phyloP scores from a whole-genome alignment of 2,329 filamentous ascomycete species.

The Bisporella sp. region DNA sequence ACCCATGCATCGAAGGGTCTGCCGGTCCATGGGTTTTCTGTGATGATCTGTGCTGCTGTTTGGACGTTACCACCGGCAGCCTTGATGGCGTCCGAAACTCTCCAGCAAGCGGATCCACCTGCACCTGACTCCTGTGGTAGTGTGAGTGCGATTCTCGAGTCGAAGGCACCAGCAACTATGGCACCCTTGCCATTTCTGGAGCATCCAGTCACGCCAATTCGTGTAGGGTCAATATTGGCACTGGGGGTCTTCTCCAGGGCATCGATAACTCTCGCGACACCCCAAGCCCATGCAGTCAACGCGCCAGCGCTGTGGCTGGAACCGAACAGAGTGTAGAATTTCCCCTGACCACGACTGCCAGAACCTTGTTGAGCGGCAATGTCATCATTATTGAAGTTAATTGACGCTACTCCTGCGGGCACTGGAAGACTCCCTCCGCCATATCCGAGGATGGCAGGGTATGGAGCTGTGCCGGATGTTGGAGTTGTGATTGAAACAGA shows the following conservation, averaged over 20 bases:
- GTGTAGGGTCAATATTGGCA: conserved; percentile 38
- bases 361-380: conserved; percentile 43
- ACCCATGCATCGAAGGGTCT: conserved; percentile 45
- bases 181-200: conserved; percentile 58
- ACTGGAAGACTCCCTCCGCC: conserved; percentile 48
- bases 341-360: conserved; percentile 45
- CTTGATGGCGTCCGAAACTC: conserved; percentile 44
- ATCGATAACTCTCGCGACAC: conserved; percentile 51
- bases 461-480: conserved; percentile 36
- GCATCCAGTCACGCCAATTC: conserved; percentile 53
- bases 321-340: conserved; percentile 55
- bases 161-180: conserved; percentile 50
- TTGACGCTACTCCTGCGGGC: conserved; percentile 46
- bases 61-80: conserved; percentile 49
- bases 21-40: conserved; percentile 59
- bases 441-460: conserved; percentile 51
- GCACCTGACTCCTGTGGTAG: conserved; percentile 52
- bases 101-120: conserved; percentile 52
- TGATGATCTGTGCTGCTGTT: conserved; percentile 50
- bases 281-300: conserved; percentile 56
- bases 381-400: conserved; percentile 52
- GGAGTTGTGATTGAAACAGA: conserved; percentile 36
- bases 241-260: conserved; percentile 43
- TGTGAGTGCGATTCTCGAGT: conserved; percentile 49
- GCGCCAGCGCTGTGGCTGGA: conserved; percentile 42